These are phyloP conservation scores for Dissoconium aciculare DNA, from an alignment of 2,329 filamentous ascomycete species.

Conservation along the genomic window DNA sequence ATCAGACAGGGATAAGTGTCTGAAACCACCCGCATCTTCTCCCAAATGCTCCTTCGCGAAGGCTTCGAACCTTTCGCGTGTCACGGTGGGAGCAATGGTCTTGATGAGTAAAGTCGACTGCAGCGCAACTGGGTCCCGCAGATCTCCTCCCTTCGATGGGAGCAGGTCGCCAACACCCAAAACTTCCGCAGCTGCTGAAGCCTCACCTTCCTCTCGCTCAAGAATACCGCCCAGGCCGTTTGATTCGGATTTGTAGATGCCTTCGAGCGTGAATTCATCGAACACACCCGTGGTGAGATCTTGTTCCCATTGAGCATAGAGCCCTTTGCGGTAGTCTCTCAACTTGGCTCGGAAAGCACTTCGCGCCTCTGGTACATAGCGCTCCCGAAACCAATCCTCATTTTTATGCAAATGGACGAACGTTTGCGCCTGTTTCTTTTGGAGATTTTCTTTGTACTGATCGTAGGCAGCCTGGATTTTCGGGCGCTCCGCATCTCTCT, in stretches of 20 bases:
- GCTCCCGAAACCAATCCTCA: slow-evolving; percentile 96
- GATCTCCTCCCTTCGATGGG: slow-evolving; percentile 66
- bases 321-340: slow-evolving; percentile 61
- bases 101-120: slow-evolving; percentile 94
- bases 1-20: slow-evolving; percentile 89
- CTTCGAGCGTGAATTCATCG: slow-evolving; percentile 88
- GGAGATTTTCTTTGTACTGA: slow-evolving; percentile 49
- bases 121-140: slow-evolving; percentile 74
- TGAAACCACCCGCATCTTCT: slow-evolving; percentile 80
- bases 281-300: slow-evolving; percentile 76
- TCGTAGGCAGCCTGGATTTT: slow-evolving; percentile 59
- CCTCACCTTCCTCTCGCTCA: slow-evolving; percentile 92
- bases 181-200: slow-evolving; percentile 79
- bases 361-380: slow-evolving; percentile 72
- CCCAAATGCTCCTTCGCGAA: slow-evolving; percentile 92
- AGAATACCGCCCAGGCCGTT: slow-evolving; percentile 72
- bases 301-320: slow-evolving; percentile 76
- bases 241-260: slow-evolving; percentile 82
- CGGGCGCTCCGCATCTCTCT: slow-evolving; percentile 63
- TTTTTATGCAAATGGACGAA: slow-evolving; percentile 88
- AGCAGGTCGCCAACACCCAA: slow-evolving; percentile 83
- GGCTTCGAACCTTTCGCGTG: slow-evolving; percentile 77
- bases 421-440: slow-evolving; percentile 47
- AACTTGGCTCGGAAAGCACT: slow-evolving; percentile 61
- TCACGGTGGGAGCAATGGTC: slow-evolving; percentile 92